Conservation (phyloP, 2,329 filamentous ascomycete species). For the Colletotrichum salicis region DNA sequence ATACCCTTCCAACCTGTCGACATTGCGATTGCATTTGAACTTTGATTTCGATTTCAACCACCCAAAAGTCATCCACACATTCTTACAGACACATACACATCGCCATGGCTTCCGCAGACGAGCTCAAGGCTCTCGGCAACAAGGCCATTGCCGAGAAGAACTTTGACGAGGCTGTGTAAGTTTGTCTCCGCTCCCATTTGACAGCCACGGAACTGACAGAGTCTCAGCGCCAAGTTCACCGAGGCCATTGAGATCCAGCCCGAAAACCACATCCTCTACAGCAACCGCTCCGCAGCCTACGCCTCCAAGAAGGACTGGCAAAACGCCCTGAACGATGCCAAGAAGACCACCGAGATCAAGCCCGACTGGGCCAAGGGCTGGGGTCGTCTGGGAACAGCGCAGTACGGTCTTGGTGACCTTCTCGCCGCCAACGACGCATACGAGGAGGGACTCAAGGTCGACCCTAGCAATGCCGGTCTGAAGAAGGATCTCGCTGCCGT, state of each 20-base stretch:
- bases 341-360: slow-evolving; percentile 94
- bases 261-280: slow-evolving; percentile 95
- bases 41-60: slow-evolving; percentile 11
- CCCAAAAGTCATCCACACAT: neutral
- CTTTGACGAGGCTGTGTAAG: slow-evolving; percentile 94
- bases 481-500: slow-evolving; percentile 89
- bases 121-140: slow-evolving; percentile 98
- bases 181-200: slow-evolving; percentile 39
- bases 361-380: slow-evolving; percentile 98
- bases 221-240: slow-evolving; percentile 85
- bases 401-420: slow-evolving; percentile 88
- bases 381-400: slow-evolving; percentile 90
- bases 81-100: neutral
- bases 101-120: slow-evolving; percentile 70
- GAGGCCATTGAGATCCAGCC: slow-evolving; percentile 91
- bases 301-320: slow-evolving; percentile 91
- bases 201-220: slow-evolving; percentile 33
- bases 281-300: slow-evolving; percentile 89
- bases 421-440: slow-evolving; percentile 89
- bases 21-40: slow-evolving; percentile 17
- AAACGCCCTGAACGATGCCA: slow-evolving; percentile 86
- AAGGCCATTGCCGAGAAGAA: slow-evolving; percentile 98
- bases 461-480: slow-evolving; percentile 90
- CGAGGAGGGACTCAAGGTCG: slow-evolving; percentile 92
- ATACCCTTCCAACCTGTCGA: slow-evolving; percentile 38